Evolutionary conservation across 768 basidiomycete species (phyloP).

Genomic region (Auricularia cornea): DNA sequence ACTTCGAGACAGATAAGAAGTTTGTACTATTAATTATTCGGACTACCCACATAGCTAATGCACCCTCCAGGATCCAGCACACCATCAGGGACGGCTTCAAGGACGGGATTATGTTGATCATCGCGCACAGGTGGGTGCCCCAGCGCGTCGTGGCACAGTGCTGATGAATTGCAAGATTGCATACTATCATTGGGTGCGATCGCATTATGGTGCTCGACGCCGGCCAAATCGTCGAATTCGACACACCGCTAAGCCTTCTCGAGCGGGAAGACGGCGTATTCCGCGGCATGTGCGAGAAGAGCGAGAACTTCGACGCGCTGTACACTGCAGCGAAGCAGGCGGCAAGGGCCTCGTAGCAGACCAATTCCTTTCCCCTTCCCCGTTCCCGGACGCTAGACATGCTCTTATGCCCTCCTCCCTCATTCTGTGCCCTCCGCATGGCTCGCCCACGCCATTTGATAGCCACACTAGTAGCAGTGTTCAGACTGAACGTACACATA

Average conservation of each 20-base stretch:
- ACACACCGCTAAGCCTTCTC: conserved; percentile 65
- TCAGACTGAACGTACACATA: no score
- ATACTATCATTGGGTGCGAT: conserved; percentile 28
- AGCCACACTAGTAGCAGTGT: no score
- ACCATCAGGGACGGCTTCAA: conserved; percentile 31
- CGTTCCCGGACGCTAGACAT: no score
- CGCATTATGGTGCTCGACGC: conserved; percentile 40
- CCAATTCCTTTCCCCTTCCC: no score
- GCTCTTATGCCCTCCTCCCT: no score
- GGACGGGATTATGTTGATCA: conserved; percentile 51
- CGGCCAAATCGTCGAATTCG: conserved; percentile 74
- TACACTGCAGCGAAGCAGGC: neutral
- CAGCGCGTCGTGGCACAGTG: conserved; percentile 1
- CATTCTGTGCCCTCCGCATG: no score
- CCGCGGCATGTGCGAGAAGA: conserved; percentile 75
- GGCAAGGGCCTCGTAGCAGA: no score
- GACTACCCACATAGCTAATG: conserved; percentile 9
- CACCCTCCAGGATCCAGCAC: conserved; percentile 26
- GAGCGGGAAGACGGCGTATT: conserved; percentile 56
- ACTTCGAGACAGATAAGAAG: neutral
- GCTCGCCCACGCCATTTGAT: no score
- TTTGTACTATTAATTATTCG: conserved; percentile 2
- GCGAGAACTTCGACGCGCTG: conserved; percentile 19
- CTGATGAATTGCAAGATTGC: conserved; percentile 12
- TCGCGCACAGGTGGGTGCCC: conserved; percentile 21